A percentile compares a stretch with the other conserved stretches of the same genome.
These are phyloP conservation scores for Lachancea mirantina DNA, from an alignment of 805 yeast genomes.

Conservation along the genomic window DNA sequence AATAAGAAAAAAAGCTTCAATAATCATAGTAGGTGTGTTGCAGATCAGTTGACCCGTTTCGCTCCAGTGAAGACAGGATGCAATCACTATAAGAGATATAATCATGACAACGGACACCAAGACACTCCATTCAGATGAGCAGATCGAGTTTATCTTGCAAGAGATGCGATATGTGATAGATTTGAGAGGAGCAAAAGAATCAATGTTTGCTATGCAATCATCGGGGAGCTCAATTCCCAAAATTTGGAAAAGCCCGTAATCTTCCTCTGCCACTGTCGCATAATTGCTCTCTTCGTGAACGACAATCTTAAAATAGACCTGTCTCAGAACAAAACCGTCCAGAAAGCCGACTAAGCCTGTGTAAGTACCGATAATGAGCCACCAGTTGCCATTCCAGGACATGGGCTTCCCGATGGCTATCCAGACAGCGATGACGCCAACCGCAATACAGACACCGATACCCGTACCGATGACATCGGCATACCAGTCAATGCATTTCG, in stretches of 20 bases:
- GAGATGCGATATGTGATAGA: slow-evolving; percentile 20
- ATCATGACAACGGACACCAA: slow-evolving; percentile 24
- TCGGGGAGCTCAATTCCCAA: slow-evolving; percentile 24
- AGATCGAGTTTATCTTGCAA: slow-evolving; percentile 23
- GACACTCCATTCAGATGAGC: slow-evolving; percentile 32
- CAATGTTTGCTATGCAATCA: slow-evolving; percentile 10
- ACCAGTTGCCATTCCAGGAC: slow-evolving; percentile 36
- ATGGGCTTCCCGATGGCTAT: slow-evolving; percentile 32
- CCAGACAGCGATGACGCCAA: slow-evolving; percentile 34
- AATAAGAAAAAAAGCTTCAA: slow-evolving; percentile 36
- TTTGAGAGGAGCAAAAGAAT: slow-evolving; percentile 2
- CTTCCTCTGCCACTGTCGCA: slow-evolving; percentile 27
- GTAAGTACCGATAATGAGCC: slow-evolving; percentile 42
- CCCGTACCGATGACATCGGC: slow-evolving; percentile 40
- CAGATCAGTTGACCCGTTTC: slow-evolving; percentile 36
- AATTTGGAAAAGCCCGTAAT: slow-evolving; percentile 26
- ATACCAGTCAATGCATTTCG: slow-evolving; percentile 31
- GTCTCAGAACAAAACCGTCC: slow-evolving; percentile 38
- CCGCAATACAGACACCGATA: slow-evolving; percentile 32
- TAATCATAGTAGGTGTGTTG: slow-evolving; percentile 40
- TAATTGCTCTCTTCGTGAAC: slow-evolving; percentile 24
- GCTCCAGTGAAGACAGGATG: slow-evolving; percentile 34
- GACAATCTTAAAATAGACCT: slow-evolving; percentile 30
- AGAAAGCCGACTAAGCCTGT: slow-evolving; percentile 39
- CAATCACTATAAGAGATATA: slow-evolving; percentile 27